These are phyloP conservation scores for Populus hybrid DNA, from an alignment of 441 rosid species.

Conservation along the genomic window DNA sequence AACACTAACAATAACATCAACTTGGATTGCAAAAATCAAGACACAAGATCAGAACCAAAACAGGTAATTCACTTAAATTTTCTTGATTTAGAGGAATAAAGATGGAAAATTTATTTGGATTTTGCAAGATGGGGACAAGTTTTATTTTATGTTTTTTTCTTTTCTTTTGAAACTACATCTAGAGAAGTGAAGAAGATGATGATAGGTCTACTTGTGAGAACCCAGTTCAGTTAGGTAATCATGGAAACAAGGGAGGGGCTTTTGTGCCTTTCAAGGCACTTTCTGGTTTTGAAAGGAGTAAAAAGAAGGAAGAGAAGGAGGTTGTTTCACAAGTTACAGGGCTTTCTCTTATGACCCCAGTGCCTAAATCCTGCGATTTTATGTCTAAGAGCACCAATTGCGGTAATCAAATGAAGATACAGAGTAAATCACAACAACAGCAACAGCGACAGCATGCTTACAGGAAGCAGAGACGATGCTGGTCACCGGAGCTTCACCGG, in stretches of 20 bases:
- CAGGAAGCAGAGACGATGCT: conserved; percentile 89
- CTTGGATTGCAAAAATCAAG: conserved; percentile 18
- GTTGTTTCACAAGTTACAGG: conserved; percentile 43
- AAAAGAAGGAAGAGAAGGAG: conserved; percentile 42
- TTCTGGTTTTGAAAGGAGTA: conserved; percentile 22
- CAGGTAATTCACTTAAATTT: conserved; percentile 14
- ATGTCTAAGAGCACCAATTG: conserved; percentile 15
- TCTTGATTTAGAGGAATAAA: background rate
- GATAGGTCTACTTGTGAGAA: conserved; percentile 41
- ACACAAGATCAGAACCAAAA: conserved; percentile 32
- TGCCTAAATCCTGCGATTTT: conserved; percentile 24
- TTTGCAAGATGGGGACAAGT: background rate
- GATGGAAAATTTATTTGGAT: background rate
- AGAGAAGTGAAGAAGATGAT: conserved; percentile 43
- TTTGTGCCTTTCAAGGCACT: conserved; percentile 40
- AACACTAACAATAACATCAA: conserved; percentile 24
- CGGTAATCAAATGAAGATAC: conserved; percentile 24
- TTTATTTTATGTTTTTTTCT: background rate
- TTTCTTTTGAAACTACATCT: background rate
- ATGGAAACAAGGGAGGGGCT: conserved; percentile 36
- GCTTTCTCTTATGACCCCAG: conserved; percentile 45
- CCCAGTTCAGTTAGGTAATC: conserved; percentile 34
- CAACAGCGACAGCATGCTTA: conserved; percentile 1
- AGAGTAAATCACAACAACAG: conserved; percentile 35
- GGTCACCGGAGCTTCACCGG: conserved; percentile 92